Percentiles rank a stretch among this genome's conserved stretches.
phyloP scores from a whole-genome alignment of 164 flowering plant genomes.

The Aristolochia contorta region DNA sequence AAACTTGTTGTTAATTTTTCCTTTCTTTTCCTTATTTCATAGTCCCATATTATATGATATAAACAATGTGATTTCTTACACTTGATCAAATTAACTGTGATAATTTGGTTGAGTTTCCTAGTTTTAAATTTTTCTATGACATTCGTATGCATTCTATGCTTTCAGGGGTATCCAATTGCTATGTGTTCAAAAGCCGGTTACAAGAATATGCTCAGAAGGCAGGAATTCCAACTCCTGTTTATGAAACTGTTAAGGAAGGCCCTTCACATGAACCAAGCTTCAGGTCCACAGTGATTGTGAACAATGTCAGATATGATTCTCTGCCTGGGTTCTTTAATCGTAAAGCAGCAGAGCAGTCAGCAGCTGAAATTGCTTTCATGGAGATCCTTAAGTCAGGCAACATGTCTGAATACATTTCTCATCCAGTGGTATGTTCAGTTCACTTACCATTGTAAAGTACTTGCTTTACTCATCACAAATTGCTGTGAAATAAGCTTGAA shows the following conservation, averaged over 20 bases:
- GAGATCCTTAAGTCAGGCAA: conserved; percentile 50
- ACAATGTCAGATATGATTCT: conserved; percentile 64
- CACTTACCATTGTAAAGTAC: background rate
- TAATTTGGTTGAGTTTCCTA: too few species aligned
- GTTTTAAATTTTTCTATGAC: background rate
- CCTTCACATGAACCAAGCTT: conserved; percentile 78
- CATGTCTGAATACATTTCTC: conserved; percentile 31
- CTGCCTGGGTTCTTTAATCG: conserved; percentile 85
- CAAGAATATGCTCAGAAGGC: conserved; percentile 81
- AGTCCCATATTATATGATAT: too few species aligned
- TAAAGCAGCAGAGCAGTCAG: conserved; percentile 97
- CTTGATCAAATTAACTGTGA: too few species aligned
- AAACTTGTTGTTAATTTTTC: too few species aligned
- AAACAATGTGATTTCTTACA: too few species aligned
- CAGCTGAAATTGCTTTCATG: conserved; percentile 88
- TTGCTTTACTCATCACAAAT: background rate
- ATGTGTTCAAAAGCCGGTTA: conserved; percentile 74
- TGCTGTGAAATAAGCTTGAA: too few species aligned
- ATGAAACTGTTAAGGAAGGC: conserved; percentile 73
- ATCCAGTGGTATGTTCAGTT: conserved; percentile 58
- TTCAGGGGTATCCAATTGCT: conserved; percentile 75
- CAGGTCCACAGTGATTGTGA: conserved; percentile 59
- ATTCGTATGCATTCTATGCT: background rate
- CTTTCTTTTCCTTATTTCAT: too few species aligned
- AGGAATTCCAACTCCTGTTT: conserved; percentile 52